Evolutionary conservation across 129 eudicot genomes (phyloP).

Genomic region (Centella asiatica): DNA sequence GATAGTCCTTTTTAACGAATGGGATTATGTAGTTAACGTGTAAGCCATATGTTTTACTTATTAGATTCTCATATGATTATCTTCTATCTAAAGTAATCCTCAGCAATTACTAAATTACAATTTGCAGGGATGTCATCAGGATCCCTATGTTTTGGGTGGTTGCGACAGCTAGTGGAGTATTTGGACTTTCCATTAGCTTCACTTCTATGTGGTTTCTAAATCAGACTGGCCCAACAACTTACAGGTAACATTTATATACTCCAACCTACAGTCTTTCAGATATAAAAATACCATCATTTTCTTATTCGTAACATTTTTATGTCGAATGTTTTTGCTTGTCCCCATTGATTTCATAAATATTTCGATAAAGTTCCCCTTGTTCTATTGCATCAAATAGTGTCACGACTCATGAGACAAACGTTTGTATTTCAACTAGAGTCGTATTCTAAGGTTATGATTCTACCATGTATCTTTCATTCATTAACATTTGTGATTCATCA

Average conservation of each 20-base stretch:
- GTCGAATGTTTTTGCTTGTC: not conserved
- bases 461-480: not conserved
- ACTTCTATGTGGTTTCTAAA: slow-evolving; percentile 79
- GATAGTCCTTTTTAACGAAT: slow-evolving; percentile 58
- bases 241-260: slow-evolving; percentile 40
- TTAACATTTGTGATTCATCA: not conserved
- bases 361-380: not conserved
- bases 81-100: not conserved
- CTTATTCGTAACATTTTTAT: not conserved
- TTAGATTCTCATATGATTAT: not conserved
- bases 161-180: slow-evolving; percentile 67
- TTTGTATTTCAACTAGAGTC: not conserved
- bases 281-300: not conserved
- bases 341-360: not conserved
- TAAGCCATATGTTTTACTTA: slow-evolving; percentile 19
- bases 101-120: slow-evolving; percentile 2
- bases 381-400: not conserved
- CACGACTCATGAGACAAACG: too few species aligned
- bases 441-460: not conserved
- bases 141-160: slow-evolving; percentile 76
- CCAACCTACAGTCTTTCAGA: not conserved
- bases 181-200: slow-evolving; percentile 78
- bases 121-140: slow-evolving; percentile 49
- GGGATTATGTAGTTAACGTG: slow-evolving; percentile 58
- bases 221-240: slow-evolving; percentile 78